Evolutionary conservation across 768 basidiomycete species (phyloP).

Genomic region (Amanita exitialis): DNA sequence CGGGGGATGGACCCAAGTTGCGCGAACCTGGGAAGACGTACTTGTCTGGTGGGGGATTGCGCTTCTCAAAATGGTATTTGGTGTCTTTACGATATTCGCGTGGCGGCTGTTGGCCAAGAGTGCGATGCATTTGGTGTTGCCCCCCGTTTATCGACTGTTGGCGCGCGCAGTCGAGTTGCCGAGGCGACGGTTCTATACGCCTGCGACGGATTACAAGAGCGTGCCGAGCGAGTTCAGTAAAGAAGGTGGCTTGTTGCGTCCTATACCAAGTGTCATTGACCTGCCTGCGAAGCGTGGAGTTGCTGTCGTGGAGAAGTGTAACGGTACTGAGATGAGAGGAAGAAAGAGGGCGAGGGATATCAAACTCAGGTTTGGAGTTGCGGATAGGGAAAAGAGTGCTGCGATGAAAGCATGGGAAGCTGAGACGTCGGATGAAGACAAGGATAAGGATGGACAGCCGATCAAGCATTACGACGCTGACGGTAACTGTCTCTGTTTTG

Average conservation of each 20-base stretch:
- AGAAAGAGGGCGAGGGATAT: conserved; percentile 7
- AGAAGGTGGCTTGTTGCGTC: conserved; percentile 34
- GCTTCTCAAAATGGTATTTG: conserved; percentile 33
- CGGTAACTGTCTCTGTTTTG: conserved; percentile 36
- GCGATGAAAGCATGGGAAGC: conserved; percentile 15
- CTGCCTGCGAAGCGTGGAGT: conserved; percentile 41
- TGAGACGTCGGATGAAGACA: conserved; percentile 17
- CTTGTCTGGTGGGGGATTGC: conserved; percentile 38
- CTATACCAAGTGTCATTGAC: conserved; percentile 84
- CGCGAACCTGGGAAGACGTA: conserved; percentile 28
- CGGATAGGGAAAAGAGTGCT: conserved; percentile 16
- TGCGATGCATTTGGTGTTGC: conserved; percentile 60
- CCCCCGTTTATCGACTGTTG: conserved; percentile 74
- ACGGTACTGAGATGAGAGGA: conserved; percentile 15
- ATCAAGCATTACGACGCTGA: conserved; percentile 81
- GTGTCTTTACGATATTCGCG: conserved; percentile 68
- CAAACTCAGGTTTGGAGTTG: conserved; percentile 6
- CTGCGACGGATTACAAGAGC: conserved; percentile 78
- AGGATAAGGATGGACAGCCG: conserved; percentile 22
- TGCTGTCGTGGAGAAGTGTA: conserved; percentile 31
- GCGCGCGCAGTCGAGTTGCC: conserved; percentile 65
- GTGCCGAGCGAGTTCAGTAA: conserved; percentile 45
- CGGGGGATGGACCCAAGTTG: conserved; percentile 23
- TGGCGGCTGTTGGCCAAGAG: conserved; percentile 89
- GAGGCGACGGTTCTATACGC: conserved; percentile 79